Evolutionary conservation across 2,329 filamentous ascomycete species (phyloP), one percentile per base, ranked within the genome.

Genomic region (Aureobasidium sp.): DNA sequence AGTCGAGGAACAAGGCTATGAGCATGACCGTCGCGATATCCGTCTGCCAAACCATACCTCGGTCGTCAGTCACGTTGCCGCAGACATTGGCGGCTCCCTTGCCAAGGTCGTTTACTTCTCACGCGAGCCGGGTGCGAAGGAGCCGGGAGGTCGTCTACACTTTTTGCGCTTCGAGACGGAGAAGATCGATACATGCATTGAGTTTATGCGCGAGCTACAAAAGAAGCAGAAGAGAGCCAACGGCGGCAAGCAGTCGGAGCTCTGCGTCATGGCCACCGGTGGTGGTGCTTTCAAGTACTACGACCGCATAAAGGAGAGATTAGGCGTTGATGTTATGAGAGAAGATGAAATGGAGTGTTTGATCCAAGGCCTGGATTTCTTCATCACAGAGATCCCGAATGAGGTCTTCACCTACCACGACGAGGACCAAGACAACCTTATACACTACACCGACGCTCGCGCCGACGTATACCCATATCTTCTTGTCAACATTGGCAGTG

Each of bases 321-420:
- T 99, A 56, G 89, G 89, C 15, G 90, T 96, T 1, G 89, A 97
- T 71, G 91, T 99, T 22, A 80, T 92, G 69, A 82, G 91, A 47
- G 94, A 97, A 75, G 94, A 99, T 71, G 94, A 99, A 77, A 99
- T 99, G 94, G 91, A 96, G 75, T 99, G 94, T 72, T 78, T 99
- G 63, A 99, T 99, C 66, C 65, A 68, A 91, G 91, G 93, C 14
- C 86, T 99, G 47, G 94, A 99, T 74, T 99, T 97, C 78, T 97
- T 99, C 80, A 97, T 97, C 72, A 96, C 91, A 67, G 92, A 97
- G 73, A 97, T 99, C 64, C 94, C 94, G 22, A 86, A 89, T 68
- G 94, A 99, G 76, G 93, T 99, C 61, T 99, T 99, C 72, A 97
- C 91, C 22, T 97, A 97, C 76, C 92, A 89, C 72, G 93, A 96